Base-by-base conservation (phyloP, 768 basidiomycete genomes). In the Dacryopinax primogenitus region DNA sequence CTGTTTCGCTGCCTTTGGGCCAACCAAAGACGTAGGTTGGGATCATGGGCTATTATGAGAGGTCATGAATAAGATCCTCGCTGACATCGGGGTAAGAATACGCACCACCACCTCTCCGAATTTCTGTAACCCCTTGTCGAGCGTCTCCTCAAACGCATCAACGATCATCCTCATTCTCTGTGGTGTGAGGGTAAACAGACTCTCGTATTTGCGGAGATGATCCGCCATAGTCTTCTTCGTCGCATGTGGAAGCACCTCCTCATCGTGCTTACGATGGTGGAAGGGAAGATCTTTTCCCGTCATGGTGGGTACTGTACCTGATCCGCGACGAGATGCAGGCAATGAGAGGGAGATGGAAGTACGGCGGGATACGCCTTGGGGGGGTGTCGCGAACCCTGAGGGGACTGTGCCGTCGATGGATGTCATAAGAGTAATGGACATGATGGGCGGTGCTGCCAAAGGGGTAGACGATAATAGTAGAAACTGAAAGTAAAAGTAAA, bases 91-190 rank as follows among this genome's bases (percentile, higher is more conserved):
- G 66, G 33, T 33, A 69, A 30, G n/a, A 41, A 65, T 64, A 84
- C 92, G 70, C 74, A 95, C 95, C 76, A 98, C 93, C 36, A 88
- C 80, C 77, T 97, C 90, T 23, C 84, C 83, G 28, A 82, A 80
- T 75, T 94, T 87, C 69, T 87, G 78, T 62, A 99, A 78, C 15
- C 96, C 96, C 28, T 83, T 76, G 71, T 96, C 93, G 30, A 99
- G 82, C 1, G 89, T 85, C 58, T 97, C 94, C 73, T 91, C 86
- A 79, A 99, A 93, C 0, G 94, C 89, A 73, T 96, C 91, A 28
- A 94, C 92, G 72, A 98, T 96, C 84, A 94, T 95, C 61, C 92
- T 82, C 92, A 94, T 93, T 66, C 92, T 77, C 74, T 92, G 91
- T 16, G 91, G 89, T 7, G 90, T 92, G 69, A 93, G 75, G 13